Base-by-base conservation (phyloP, 495 filamentous ascomycete species). In the Lichenothelia convexa region DNA sequence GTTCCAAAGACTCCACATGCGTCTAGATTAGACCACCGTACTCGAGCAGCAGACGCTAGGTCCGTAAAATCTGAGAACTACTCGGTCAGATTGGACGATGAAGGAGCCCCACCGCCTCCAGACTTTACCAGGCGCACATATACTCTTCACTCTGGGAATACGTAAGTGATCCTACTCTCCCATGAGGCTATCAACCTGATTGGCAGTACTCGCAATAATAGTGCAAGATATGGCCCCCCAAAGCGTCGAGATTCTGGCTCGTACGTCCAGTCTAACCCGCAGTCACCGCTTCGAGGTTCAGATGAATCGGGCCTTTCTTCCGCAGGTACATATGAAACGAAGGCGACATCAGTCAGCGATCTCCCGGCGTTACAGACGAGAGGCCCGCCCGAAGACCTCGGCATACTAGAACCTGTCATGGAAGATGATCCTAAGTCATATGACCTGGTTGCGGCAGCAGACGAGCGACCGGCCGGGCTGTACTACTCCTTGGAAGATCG, bases 381-480 rank as follows among this genome's bases (percentile, higher is more conserved):
- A 24, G 34, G 54, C 42, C 36, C 53, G 44, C 40, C 59, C 47
- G 55, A 60, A 19, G 63, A 67, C 12, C 37, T 52, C n/a, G 62
- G 68, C 27, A 43, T 43, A 7, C 55, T 73, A 4, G 54, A 62
- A 32, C 68, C 68, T 13, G 46, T 72, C 30, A 23, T 50, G 17
- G 62, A 63, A 38, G 65, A 63, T 22, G 67, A 70, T 39, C 64
- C 67, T 6, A 47, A 52, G 31, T 69, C 59, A 3, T 71, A 68
- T 35, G 62, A 73, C 41, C 57, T 73, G 0, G 37, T 72, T 6
- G 56, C 59, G 2, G 60, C 66, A 5, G 32, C 27, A 3, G 45
- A 52, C n/a, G 43, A 51, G 30, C 30, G n/a, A 11, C 34, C 37
- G n/a, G 18, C 20, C 1, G 18, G 18, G 12, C 46, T 42, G 23